Evolutionary conservation across 1,284 basidiomycete species (phyloP), one percentile per base, ranked within the genome.

Genomic region (Prillingera fragicola): DNA sequence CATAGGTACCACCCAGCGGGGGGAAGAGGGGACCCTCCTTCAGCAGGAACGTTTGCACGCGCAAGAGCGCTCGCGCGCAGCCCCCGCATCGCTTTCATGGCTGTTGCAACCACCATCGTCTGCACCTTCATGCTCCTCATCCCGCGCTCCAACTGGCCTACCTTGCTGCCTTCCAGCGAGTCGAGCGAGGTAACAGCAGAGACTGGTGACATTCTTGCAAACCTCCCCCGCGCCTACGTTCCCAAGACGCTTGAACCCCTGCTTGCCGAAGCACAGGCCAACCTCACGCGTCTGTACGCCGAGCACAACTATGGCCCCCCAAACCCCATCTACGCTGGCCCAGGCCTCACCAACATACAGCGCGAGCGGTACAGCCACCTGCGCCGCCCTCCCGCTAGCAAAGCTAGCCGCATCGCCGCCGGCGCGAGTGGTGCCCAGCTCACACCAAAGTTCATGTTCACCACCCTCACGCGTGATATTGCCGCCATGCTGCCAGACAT

Each of bases 401-500:
- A 23, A 15, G 27, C 35, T 3, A 25, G 29, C 15, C 32, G 24
- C 17, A 29, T 29, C 23, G 23, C 45, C 14, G 24, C 17, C 12
- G n/a, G 25, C 17, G 33, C 9, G 5, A 8, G 21, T 15, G 19
- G 10, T 38, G 45, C 54, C 4, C 43, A 48, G 24, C 60, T 54
- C 45, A 50, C 68, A 47, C 52, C 69, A 22, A 60, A 61, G 21
- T 66, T 57, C 48, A 55, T 72, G 53, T 50, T 72, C 24, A 59
- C 60, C 12, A 65, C 67, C 3, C 50, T 64, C 22, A 65, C 62
- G 2, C 55, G 67, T 19, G 57, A 72, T 35, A 64, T 72, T 14
- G 52, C 56, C 19, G 52, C 54, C 40, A 65, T 68, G 41, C 52
- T 71, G 2, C 66, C 69, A 0, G 71, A 73, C 41, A 45, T 73